Percentiles rank a stretch among this genome's conserved stretches.
Conservation (phyloP, 768 basidiomycete genomes). For the Termitomyces sp. region DNA sequence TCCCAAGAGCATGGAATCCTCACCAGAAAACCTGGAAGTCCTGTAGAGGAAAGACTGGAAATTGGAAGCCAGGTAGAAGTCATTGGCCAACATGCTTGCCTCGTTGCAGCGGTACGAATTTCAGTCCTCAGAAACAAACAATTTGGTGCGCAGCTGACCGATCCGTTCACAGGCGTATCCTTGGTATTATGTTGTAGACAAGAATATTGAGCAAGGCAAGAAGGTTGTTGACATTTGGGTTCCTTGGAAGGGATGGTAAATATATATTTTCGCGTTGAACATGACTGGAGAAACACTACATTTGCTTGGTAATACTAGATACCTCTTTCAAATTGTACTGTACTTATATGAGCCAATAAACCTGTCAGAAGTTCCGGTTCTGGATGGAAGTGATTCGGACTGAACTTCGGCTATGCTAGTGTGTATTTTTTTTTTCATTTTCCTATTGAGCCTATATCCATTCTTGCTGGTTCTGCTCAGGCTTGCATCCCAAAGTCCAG, state of each 20-base stretch:
- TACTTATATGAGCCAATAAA: too few species aligned
- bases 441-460: too few species aligned
- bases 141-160: neutral
- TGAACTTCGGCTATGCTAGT: too few species aligned
- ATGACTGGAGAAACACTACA: neutral
- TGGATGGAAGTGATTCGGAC: too few species aligned
- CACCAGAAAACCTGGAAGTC: slow-evolving; percentile 22
- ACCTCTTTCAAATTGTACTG: neutral
- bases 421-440: too few species aligned
- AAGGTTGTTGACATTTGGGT: slow-evolving; percentile 81
- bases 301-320: neutral
- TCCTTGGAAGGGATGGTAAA: slow-evolving; percentile 87
- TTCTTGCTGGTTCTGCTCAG: too few species aligned
- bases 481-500: too few species aligned
- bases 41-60: slow-evolving; percentile 28
- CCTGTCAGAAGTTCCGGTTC: too few species aligned
- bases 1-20: slow-evolving; percentile 81
- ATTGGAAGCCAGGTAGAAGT: slow-evolving; percentile 66
- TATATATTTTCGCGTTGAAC: neutral
- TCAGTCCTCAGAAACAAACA: neutral
- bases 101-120: slow-evolving; percentile 57
- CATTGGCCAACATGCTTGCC: slow-evolving; percentile 81
- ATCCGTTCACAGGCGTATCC: slow-evolving; percentile 44
- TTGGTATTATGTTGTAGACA: slow-evolving; percentile 83
- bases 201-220: slow-evolving; percentile 38